These are phyloP conservation scores for Eutrema salsugineum DNA, from an alignment of 441 rosid genomes.

Conservation along the genomic window DNA sequence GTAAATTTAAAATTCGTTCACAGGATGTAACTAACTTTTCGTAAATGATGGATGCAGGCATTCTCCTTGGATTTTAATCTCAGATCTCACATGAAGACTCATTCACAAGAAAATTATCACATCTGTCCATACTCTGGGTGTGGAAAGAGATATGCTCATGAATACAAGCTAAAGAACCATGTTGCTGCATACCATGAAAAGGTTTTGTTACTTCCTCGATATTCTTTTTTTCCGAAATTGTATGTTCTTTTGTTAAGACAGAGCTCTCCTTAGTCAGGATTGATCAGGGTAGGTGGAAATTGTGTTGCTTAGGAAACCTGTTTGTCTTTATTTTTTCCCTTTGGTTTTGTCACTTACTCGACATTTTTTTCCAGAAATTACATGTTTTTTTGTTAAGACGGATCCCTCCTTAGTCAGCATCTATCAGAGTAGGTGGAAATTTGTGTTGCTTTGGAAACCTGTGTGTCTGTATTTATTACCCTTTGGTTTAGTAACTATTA, in stretches of 20 bases:
- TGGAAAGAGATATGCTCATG: constrained; percentile 98
- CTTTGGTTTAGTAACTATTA: background rate
- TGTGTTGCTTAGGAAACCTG: no score
- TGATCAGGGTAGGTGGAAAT: no score
- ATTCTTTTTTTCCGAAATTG: no score
- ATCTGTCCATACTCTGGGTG: constrained; percentile 86
- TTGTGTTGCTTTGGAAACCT: background rate
- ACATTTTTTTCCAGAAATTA: background rate
- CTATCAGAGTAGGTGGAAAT: background rate
- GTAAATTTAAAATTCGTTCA: background rate
- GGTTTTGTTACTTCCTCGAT: constrained; percentile 33
- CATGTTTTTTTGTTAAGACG: background rate
- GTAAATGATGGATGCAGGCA: constrained; percentile 54
- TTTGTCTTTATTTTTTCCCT: no score
- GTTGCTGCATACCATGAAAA: constrained; percentile 80
- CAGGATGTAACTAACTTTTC: background rate
- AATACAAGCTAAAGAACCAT: constrained; percentile 95
- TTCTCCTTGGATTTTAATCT: constrained; percentile 97
- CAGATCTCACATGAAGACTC: constrained; percentile 97
- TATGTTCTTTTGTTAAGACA: no score
- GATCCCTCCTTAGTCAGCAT: background rate
- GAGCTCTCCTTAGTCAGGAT: no score
- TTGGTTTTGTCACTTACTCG: no score
- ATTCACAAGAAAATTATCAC: constrained; percentile 97
- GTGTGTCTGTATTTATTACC: background rate